Evolutionary conservation across 352 stramenopile genomes (phyloP).

Genomic region (Globisporangium mamillatum): DNA sequence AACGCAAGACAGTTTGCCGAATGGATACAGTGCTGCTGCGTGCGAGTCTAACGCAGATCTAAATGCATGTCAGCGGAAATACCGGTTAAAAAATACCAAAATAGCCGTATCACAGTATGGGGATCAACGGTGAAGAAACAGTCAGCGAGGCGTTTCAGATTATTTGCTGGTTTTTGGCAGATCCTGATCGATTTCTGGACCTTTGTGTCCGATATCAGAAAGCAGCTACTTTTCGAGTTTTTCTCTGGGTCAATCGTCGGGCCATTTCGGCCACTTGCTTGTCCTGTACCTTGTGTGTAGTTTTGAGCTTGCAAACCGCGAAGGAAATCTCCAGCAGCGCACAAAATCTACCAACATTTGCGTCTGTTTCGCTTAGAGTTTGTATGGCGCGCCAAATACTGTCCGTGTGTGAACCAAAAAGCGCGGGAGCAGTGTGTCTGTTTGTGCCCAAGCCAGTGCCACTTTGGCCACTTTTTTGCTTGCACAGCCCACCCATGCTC

Average conservation of each 20-base stretch:
- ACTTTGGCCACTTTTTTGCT: neutral
- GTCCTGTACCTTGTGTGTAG: neutral
- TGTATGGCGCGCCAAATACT: neutral
- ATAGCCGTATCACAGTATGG: neutral
- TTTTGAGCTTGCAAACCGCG: neutral
- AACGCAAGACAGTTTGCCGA: neutral
- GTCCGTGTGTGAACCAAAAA: neutral
- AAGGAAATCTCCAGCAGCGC: neutral
- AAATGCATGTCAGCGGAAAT: too few species aligned
- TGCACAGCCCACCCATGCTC: neutral
- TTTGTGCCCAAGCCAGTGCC: neutral
- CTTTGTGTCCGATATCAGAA: neutral
- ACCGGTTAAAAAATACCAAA: neutral
- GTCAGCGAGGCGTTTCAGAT: neutral
- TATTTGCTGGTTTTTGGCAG: neutral
- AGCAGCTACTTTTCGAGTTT: neutral
- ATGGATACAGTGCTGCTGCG: neutral
- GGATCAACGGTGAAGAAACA: neutral
- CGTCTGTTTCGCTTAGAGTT: neutral
- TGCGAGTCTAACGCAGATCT: neutral
- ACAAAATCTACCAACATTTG: neutral
- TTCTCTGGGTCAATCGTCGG: constrained; percentile 6
- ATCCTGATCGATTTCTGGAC: neutral
- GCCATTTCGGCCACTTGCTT: neutral
- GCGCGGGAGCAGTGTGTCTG: neutral